Base-by-base conservation (phyloP, 2,329 filamentous ascomycete species). In the Pseudogymnoascus sp. region DNA sequence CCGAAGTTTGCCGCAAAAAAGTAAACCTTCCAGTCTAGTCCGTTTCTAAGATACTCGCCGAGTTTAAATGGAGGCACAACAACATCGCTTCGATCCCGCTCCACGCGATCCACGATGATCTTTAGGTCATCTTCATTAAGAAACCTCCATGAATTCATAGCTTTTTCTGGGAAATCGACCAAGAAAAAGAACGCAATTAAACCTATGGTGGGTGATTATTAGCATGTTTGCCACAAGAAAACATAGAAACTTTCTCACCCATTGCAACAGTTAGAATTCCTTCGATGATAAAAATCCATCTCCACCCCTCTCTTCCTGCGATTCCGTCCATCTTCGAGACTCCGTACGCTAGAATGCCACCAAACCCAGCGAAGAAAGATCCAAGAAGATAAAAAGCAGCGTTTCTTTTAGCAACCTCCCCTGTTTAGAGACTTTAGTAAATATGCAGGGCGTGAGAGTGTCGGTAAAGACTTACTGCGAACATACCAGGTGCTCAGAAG, bases 81-180 rank as follows among this genome's bases (percentile, higher is more conserved):
- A 10, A 73, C 77, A 67, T 87, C 84, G 34, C 80, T 81, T 61
- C 84, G 81, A 70, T 86, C 84, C 21, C 74, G 75, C 40, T 83
- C 73, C 68, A 87, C 83, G 60, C 79, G 78, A 12, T 75, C 72
- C 40, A 83, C 76, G 51, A 83, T 69, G 78, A 79, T 83, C 21
- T 75, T 73, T 0, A 77, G 74, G 71, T 86, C 83, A 5, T 74
- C 74, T 6, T 73, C 68, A 21, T 73, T 75, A 10, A 86, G 77
- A 73, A 86, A 86, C 3, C 69, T 73, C 14, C 67, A 72, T 8
- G 69, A 67, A 45, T 74, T 69, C 60, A 80, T 77, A 66, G 77
- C 76, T 10, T 80, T 80, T 71, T 86, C 83, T 31, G 84, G 84
- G 71, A 86, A 87, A 71, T 85, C 83, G 63, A 86, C 80, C 6